phyloP scores from a whole-genome alignment of 306 rosid genomes.

The Crotalaria pallida region DNA sequence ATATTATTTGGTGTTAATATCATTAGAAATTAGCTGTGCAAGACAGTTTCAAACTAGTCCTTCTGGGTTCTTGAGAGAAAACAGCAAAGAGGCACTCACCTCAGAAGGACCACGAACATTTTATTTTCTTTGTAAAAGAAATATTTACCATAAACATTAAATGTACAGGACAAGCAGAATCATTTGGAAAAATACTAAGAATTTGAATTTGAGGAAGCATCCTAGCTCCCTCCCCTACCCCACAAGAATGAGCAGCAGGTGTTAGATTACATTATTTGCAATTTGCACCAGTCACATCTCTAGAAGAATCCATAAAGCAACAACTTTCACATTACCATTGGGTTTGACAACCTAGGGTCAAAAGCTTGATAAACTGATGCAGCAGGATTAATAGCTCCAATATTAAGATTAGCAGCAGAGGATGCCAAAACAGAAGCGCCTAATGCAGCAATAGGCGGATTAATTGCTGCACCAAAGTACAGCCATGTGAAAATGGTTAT shows the following conservation, averaged over 20 bases:
- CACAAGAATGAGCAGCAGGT: constrained; percentile 10
- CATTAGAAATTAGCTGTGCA: not conserved
- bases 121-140: not conserved
- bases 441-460: constrained; percentile 50
- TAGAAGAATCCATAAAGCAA: not conserved
- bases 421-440: constrained; percentile 50
- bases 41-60: not conserved
- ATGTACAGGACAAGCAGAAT: not conserved
- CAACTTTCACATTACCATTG: constrained; percentile 50
- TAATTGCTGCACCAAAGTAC: constrained; percentile 48
- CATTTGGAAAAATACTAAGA: not conserved
- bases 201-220: not conserved
- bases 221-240: constrained; percentile 5
- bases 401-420: constrained; percentile 58
- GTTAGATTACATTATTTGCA: constrained; percentile 10
- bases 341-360: constrained; percentile 63
- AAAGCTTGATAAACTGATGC: constrained; percentile 65
- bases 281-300: not conserved
- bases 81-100: not conserved
- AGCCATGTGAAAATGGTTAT: constrained; percentile 13
- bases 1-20: not conserved
- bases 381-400: constrained; percentile 63
- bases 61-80: not conserved
- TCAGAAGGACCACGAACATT: not conserved
- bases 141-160: not conserved